Evolutionary conservation across 2,329 filamentous ascomycete genomes (phyloP), one percentile per base, ranked within the genome.

Genomic region (Biscogniauxia marginata): DNA sequence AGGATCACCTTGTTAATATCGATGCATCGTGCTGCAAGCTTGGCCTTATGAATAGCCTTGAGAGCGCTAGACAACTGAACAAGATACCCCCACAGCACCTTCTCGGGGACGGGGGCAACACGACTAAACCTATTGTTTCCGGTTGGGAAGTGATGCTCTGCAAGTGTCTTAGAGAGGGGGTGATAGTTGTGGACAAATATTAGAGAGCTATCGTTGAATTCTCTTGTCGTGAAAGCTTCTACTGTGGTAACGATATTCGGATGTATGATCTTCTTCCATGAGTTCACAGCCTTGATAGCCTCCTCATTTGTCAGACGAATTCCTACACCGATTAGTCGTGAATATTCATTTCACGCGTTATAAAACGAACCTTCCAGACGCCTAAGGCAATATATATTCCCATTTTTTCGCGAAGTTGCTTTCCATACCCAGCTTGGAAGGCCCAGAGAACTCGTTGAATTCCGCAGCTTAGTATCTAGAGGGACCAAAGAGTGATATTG

Each of bases 341-440:
- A 19, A 20, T 13, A 21, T 23, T 46, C 8, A 45, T 24, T 13
- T 21, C 30, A 23, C 45, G 9, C 43, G 7, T 19, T 34, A 19
- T 30, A 23, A 24, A 39, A 55, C 71, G 52, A 72, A 85, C 86
- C 89, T 80, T 97, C 92, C 20, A 99, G 82, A 59, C 95, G 84
- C 60, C 95, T 84, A 48, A 99, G 78, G 55, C 88, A 91, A 73
- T 96, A 98, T n/a, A 87, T 85, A 62, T 90, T 87, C 9, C 93
- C 95, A 65, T 93, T 93, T 70, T 95, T 95, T 72, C 84, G 88
- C 6, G 91, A 96, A 21, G 88, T 87, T 7, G 93, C 93, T 76
- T 98, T 98, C 77, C 97, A 99, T 0, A 96, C 85, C 91, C 93
- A 98, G 65, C 89, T 96, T 5, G 88, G 85, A 67, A 91, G 96